Base-by-base conservation (phyloP, 2,329 filamentous ascomycete species). In the Capronia coronata region DNA sequence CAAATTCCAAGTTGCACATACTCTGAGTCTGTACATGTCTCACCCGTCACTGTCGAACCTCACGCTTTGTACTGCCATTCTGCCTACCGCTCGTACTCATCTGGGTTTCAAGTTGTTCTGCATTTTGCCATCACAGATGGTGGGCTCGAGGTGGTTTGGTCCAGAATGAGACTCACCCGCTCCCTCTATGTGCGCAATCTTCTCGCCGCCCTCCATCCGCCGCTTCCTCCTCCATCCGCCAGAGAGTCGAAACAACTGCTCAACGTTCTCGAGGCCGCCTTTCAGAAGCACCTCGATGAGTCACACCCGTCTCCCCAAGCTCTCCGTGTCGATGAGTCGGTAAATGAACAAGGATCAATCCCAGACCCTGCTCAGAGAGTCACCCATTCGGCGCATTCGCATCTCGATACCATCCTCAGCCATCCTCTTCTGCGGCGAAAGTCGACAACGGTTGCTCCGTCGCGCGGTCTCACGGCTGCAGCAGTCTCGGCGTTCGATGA, bases 241-340 rank as follows among this genome's bases (percentile, higher is more conserved):
- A 73, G 73, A 49, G 78, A 84, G 60, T 80, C 76, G 13, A 70
- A 78, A 54, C 75, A 79, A 58, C 69, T 85, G 6, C 72, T 84
- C 34, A 73, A 70, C 46, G 70, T 80, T 16, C 73, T 85, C 55
- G 83, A 79, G 18, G 74, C 72, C 34, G 83, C 80, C 10, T 85
- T 85, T 63, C 74, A 79, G 57, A 70, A 74, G 43, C 79, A 83
- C 51, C 73, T 85, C 35, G 80, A 84, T 59, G 71, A 69, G 46
- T 74, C 77, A 51, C 75, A 83, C 65, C 75, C 74, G 14, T 61
- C 63, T 25, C 56, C 59, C n/a, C 52, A 55, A 34, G 48, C 49
- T 11, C 27, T 58, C 43, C 52, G 55, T 11, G 46, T 56, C n/a
- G 54, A 59, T 43, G 49, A 54, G 21, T 27, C 27, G 40, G 39